Percentiles rank a stretch among this genome's conserved stretches.
Conservation (phyloP, 208 protist species). For the Jaenimonas drosophilae region DNA sequence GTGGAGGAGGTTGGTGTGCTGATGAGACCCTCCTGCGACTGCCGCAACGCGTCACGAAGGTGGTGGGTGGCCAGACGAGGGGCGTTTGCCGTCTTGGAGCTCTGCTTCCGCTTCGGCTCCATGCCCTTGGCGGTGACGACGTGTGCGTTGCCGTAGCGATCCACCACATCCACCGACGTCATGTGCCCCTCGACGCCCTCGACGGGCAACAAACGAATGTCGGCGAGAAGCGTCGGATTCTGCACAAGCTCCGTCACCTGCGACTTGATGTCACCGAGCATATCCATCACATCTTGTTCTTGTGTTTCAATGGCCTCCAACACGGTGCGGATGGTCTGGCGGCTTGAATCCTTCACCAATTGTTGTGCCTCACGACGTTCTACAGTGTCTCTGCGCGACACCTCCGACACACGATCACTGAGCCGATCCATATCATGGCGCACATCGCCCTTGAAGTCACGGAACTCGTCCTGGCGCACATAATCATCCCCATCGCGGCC, state of each 20-base stretch:
- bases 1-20: no score
- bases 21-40: neutral
- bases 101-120: neutral
- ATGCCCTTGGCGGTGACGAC: neutral
- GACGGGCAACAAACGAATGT: neutral
- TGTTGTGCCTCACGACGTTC: neutral
- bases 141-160: neutral
- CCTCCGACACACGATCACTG: neutral
- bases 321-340: neutral
- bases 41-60: neutral
- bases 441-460: neutral
- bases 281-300: neutral
- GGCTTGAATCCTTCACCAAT: neutral
- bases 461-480: neutral
- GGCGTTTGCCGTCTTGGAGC: neutral
- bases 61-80: neutral
- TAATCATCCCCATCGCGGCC: no score
- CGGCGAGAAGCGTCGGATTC: neutral
- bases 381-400: neutral
- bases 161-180: neutral
- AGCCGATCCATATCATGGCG: neutral
- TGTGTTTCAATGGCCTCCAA: neutral
- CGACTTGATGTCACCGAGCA: constrained; percentile 1
- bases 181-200: constrained; percentile 1
- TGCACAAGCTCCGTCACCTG: neutral